phyloP scores from a whole-genome alignment of 2,329 filamentous ascomycete species.

The Cylindrodendrum hubeiense region DNA sequence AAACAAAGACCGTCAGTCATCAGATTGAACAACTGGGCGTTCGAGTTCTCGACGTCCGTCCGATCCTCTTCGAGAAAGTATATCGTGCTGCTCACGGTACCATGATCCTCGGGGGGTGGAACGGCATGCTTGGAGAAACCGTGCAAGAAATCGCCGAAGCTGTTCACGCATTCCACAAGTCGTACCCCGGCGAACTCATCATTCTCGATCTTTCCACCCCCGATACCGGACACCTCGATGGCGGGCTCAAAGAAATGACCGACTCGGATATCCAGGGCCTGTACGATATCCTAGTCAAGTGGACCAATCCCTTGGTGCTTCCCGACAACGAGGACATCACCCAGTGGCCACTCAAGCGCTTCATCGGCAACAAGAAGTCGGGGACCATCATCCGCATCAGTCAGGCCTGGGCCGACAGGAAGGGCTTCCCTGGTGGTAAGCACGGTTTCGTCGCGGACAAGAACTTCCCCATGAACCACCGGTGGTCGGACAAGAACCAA shows the following conservation, averaged over 20 bases:
- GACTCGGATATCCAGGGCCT: slow-evolving; percentile 18
- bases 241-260: background rate
- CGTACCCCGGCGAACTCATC: slow-evolving; percentile 49
- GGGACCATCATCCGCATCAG: slow-evolving; percentile 47
- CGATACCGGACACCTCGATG: slow-evolving; percentile 17
- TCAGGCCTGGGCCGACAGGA: slow-evolving; percentile 33
- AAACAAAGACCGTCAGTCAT: slow-evolving; percentile 32
- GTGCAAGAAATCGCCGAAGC: slow-evolving; percentile 44
- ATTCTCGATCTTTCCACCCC: slow-evolving; percentile 47
- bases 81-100: slow-evolving; percentile 40
- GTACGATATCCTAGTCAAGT: slow-evolving; percentile 35
- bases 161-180: slow-evolving; percentile 46
- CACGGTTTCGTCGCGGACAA: slow-evolving; percentile 45
- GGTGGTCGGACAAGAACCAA: slow-evolving; percentile 39
- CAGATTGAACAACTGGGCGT: slow-evolving; percentile 46
- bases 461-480: slow-evolving; percentile 41
- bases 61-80: slow-evolving; percentile 7
- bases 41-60: slow-evolving; percentile 48
- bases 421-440: slow-evolving; percentile 39
- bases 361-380: slow-evolving; percentile 42
- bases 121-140: slow-evolving; percentile 43
- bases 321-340: slow-evolving; percentile 42
- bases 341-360: slow-evolving; percentile 35
- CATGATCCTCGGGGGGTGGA: slow-evolving; percentile 22
- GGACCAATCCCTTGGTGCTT: slow-evolving; percentile 39